A percentile compares a stretch with the other conserved stretches of the same genome.
These are phyloP conservation scores for Ramalina peruviana DNA, from an alignment of 495 filamentous ascomycete species.

Conservation along the genomic window DNA sequence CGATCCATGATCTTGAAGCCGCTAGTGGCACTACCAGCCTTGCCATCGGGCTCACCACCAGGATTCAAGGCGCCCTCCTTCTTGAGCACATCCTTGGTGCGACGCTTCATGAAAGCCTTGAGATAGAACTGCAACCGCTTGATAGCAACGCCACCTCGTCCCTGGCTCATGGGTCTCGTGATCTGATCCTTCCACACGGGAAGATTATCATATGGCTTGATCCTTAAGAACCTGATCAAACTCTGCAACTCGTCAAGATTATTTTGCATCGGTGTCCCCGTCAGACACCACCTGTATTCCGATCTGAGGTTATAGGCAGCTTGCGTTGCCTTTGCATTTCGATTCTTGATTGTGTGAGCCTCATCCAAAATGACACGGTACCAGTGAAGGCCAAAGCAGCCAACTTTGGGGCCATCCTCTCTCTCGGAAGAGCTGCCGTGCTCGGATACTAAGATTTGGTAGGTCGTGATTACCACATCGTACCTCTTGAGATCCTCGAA, in stretches of 20 bases:
- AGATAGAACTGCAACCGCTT: constrained; percentile 67
- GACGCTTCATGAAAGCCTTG: constrained; percentile 90
- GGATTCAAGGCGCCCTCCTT: constrained; percentile 61
- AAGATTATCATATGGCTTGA: constrained; percentile 76
- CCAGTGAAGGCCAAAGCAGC: constrained; percentile 86
- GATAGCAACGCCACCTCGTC: constrained; percentile 78
- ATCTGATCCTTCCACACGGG: constrained; percentile 80
- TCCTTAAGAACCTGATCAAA: constrained; percentile 82
- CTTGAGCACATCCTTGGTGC: constrained; percentile 89
- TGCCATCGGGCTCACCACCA: constrained; percentile 40
- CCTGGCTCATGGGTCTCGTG: constrained; percentile 68
- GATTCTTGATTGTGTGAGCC: constrained; percentile 96
- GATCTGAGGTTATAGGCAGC: constrained; percentile 67
- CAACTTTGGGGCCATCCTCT: constrained; percentile 46
- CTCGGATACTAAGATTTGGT: constrained; percentile 86
- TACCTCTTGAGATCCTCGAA: constrained; percentile 61
- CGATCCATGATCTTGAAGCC: constrained; percentile 79
- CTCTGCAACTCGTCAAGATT: constrained; percentile 95
- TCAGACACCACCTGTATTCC: constrained; percentile 89
- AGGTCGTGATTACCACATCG: constrained; percentile 95
- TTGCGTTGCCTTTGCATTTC: constrained; percentile 85
- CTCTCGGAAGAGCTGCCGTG: constrained; percentile 48
- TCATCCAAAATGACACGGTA: constrained; percentile 92
- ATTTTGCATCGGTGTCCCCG: constrained; percentile 93
- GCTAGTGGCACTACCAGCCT: constrained; percentile 30